Conservation (phyloP, 2,329 filamentous ascomycete species). For the Fonsecaea pedrosoi region DNA sequence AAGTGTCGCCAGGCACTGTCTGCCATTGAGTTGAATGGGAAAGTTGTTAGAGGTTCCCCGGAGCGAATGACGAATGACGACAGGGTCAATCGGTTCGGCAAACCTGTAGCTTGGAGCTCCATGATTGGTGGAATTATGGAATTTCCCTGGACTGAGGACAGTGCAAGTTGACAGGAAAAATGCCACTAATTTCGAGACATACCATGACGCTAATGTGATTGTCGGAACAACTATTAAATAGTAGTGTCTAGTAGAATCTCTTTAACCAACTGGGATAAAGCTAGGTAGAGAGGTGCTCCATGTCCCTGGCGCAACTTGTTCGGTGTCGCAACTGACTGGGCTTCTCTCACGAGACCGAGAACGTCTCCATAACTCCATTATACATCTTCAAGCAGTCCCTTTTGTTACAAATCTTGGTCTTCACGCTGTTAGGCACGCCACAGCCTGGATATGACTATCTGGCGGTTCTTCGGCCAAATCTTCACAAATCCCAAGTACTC, state of each 20-base stretch:
- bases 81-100: slow-evolving; percentile 13
- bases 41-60: background rate
- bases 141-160: background rate
- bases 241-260: background rate
- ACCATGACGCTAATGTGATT: background rate
- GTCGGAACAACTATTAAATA: background rate
- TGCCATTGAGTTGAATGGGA: slow-evolving; percentile 2
- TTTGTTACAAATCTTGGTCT: background rate
- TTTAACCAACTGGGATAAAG: background rate
- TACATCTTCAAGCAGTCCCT: background rate
- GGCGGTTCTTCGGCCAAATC: background rate
- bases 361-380: background rate
- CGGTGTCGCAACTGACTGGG: background rate
- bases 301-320: background rate
- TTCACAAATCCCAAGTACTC: background rate
- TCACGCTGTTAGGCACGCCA: background rate
- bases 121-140: slow-evolving; percentile 19
- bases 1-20: background rate
- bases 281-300: background rate
- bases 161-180: no score
- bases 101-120: slow-evolving; percentile 8
- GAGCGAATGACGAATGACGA: slow-evolving; percentile 23
- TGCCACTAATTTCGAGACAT: background rate
- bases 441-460: background rate
- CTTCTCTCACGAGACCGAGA: background rate